Evolutionary conservation across 2,329 filamentous ascomycete genomes (phyloP).

Genomic region (Knufia fluminis): DNA sequence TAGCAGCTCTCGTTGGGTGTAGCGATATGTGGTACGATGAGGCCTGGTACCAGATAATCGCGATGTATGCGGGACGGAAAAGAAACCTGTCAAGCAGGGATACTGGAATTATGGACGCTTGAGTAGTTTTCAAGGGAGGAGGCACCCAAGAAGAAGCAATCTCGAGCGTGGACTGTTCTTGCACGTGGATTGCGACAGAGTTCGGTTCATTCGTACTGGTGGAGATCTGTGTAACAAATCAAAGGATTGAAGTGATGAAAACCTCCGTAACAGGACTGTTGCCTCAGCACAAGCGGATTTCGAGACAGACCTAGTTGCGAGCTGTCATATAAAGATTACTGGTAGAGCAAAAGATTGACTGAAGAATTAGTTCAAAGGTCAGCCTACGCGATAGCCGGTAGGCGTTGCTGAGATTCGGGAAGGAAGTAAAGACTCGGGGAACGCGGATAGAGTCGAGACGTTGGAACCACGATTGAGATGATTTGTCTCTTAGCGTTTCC

Average conservation of each 20-base stretch:
- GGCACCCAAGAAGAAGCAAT: conserved; percentile 3
- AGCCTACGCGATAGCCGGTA: neutral
- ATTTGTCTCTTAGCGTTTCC: conserved; percentile 8
- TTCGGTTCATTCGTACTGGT: conserved; percentile 5
- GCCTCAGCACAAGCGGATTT: neutral
- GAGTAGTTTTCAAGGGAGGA: neutral
- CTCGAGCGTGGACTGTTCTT: neutral
- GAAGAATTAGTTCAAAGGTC: conserved; percentile 1
- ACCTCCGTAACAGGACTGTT: conserved; percentile 8
- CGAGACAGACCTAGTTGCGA: neutral
- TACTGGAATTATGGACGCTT: neutral
- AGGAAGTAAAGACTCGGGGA: neutral
- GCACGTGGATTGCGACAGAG: neutral
- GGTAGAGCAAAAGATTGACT: conserved; percentile 5
- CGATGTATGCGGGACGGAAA: neutral
- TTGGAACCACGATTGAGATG: conserved; percentile 4
- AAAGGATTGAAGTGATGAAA: neutral
- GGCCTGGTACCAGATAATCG: neutral
- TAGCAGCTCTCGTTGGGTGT: neutral
- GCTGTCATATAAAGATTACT: conserved; percentile 1
- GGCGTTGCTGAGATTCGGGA: conserved; percentile 6
- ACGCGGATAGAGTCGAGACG: conserved; percentile 2
- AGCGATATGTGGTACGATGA: neutral
- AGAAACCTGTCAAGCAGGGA: neutral
- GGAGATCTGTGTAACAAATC: conserved; percentile 6